Conservation (phyloP, 2,329 filamentous ascomycete genomes). For the Penicillium psychrosexuale region DNA sequence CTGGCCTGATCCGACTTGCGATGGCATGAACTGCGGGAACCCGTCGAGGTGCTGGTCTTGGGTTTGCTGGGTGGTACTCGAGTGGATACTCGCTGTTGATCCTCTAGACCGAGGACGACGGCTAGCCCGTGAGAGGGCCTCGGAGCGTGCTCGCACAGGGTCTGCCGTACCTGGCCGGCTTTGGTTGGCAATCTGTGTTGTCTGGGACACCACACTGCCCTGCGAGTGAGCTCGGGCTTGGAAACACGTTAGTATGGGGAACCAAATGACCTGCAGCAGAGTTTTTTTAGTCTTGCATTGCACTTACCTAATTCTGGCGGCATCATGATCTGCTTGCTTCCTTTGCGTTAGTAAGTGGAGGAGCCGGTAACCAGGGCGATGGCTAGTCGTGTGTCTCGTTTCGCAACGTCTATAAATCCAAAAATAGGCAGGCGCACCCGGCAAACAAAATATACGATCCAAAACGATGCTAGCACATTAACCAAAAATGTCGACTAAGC, state of each 20-base stretch:
- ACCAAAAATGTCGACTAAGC: constrained; percentile 2
- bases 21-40: constrained; percentile 40
- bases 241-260: constrained; percentile 8
- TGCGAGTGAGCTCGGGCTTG: constrained; percentile 39
- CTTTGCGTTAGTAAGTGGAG: constrained; percentile 20
- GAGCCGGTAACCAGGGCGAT: constrained; percentile 28
- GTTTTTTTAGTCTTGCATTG: not conserved
- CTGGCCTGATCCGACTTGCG: constrained; percentile 34
- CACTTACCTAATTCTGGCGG: constrained; percentile 24
- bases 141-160: constrained; percentile 41
- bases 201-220: constrained; percentile 39
- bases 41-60: constrained; percentile 43
- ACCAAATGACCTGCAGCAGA: not conserved
- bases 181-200: constrained; percentile 37
- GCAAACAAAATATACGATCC: not conserved
- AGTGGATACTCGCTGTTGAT: constrained; percentile 49
- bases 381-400: constrained; percentile 14
- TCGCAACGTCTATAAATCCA: constrained; percentile 5
- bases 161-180: constrained; percentile 44
- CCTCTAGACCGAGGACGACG: constrained; percentile 46
- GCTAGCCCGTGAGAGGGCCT: constrained; percentile 40
- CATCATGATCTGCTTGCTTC: constrained; percentile 16
- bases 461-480: constrained; percentile 2
- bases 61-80: constrained; percentile 45
- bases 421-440: constrained; percentile 2